Conservation (phyloP, 306 rosid genomes). For the Lathyrus tuberosus region DNA sequence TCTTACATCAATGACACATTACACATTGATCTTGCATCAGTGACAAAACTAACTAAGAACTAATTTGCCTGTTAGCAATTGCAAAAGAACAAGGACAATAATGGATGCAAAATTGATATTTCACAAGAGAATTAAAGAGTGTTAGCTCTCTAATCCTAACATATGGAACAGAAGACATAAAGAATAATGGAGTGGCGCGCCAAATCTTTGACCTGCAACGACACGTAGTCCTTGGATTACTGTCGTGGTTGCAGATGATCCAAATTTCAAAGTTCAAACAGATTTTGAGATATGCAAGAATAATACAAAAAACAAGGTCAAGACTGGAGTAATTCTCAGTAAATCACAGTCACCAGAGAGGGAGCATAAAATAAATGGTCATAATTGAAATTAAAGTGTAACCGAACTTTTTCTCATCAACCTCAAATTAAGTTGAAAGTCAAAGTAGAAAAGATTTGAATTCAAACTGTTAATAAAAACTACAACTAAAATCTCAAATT, state of each 20-base stretch:
- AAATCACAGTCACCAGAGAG: slow-evolving; percentile 23
- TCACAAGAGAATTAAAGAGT: not conserved
- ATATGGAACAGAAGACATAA: too few species aligned
- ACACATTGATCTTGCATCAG: too few species aligned
- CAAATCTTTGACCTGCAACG: not conserved
- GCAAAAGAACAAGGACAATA: too few species aligned
- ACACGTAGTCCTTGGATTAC: too few species aligned
- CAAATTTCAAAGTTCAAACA: not conserved
- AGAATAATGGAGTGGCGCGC: too few species aligned
- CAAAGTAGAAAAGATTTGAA: slow-evolving; percentile 14
- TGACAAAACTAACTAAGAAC: not conserved
- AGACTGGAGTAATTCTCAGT: slow-evolving; percentile 15
- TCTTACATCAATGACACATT: too few species aligned
- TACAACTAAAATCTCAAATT: slow-evolving; percentile 56
- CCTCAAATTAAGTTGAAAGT: slow-evolving; percentile 39
- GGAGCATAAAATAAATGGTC: slow-evolving; percentile 12
- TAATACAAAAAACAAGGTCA: slow-evolving; percentile 21
- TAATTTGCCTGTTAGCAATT: too few species aligned
- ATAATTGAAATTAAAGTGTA: slow-evolving; percentile 3
- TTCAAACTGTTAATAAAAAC: slow-evolving; percentile 43
- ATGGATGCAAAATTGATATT: not conserved
- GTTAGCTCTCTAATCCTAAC: too few species aligned
- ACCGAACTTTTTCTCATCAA: not conserved
- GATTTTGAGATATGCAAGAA: slow-evolving; percentile 23
- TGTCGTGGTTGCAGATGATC: not conserved